These are phyloP conservation scores for Paramecium pentaurelia DNA, from an alignment of 73 alveolate genomes.

Conservation along the genomic window DNA sequence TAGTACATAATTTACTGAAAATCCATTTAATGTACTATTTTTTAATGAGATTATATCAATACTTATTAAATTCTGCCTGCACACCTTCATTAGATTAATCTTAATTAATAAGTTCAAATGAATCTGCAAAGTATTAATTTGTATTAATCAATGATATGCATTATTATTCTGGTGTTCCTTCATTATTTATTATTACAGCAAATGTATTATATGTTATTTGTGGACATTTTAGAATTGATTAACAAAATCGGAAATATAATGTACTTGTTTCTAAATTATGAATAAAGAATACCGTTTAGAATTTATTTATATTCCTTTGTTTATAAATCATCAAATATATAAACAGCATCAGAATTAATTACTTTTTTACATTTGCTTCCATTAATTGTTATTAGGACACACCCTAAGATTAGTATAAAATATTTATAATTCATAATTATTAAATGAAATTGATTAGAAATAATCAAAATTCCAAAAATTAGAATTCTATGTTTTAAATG, in stretches of 20 bases:
- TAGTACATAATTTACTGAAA: background rate
- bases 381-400: background rate
- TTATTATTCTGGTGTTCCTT: background rate
- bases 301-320: background rate
- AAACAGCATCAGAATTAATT: background rate
- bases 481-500: background rate
- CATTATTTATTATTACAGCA: background rate
- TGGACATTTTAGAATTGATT: background rate
- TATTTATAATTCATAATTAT: background rate
- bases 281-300: background rate
- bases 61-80: background rate
- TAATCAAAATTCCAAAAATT: background rate
- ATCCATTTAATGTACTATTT: background rate
- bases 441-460: background rate
- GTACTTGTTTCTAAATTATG: background rate
- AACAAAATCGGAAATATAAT: conserved; percentile 12
- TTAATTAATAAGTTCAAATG: background rate
- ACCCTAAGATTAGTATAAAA: background rate
- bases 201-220: background rate
- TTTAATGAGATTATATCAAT: background rate
- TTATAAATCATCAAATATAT: background rate
- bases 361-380: background rate
- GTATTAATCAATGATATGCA: background rate
- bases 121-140: background rate
- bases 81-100: background rate